Base-by-base conservation (phyloP, 179 eudicot genomes). In the Vitellaria paradoxa region DNA sequence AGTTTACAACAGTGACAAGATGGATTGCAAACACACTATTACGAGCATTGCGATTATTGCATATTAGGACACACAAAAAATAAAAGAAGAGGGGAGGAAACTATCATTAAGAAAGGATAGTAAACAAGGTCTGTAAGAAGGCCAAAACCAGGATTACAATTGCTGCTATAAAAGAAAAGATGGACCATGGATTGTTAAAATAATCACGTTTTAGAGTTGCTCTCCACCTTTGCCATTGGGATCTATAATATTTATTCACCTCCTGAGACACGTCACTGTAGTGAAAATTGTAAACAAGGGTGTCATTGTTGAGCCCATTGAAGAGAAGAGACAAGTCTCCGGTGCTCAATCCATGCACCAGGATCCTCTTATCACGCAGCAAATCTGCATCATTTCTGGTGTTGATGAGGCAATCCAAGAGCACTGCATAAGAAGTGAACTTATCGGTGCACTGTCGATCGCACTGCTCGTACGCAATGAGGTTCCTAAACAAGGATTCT, bases 161-260 rank as follows among this genome's bases (percentile, higher is more conserved):
- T 18, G 71, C 71, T 18, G 71, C 71, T 8, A 46, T 68, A 46
- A 68, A 68, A 24, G 71, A 68, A 68, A 50, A 18, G 26, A 68
- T 68, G n/a, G 71, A 46, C 71, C 71, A 67, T 9, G 70, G 70
- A 67, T 67, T 67, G 70, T 42, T 67, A 50, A 67, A 67, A 45
- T 67, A 67, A 67, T 67, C 70, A 6, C 70, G 70, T 50, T 18
- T 40, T 14, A 67, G 52, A 67, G 0, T 67, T 6, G 70, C 70
- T 67, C 70, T 67, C 70, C 70, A 67, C 15, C 4, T 42, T 0
- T 49, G 70, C 70, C 70, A 67, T 67, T 1, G 70, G 45, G 70
- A 45, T 49, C 24, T 67, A 45, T 42, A 49, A 23, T 42, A 67
- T 9, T 67, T 3, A 1, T 67, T 67, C 20, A 67, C 52, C 70